Evolutionary conservation across 2,329 filamentous ascomycete species (phyloP).

Genomic region (Diplodia scrobiculata): DNA sequence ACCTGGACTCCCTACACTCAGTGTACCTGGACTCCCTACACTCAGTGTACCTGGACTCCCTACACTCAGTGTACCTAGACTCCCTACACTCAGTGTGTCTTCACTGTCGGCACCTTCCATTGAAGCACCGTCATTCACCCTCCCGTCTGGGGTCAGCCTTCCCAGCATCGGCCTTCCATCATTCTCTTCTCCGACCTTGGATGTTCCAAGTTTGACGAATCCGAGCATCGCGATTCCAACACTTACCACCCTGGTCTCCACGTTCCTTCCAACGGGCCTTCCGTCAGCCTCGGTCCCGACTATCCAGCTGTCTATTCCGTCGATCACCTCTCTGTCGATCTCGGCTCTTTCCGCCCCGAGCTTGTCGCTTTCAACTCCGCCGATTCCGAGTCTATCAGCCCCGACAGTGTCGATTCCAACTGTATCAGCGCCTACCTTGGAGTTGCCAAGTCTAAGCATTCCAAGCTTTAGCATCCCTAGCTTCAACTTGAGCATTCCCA

Average conservation of each 20-base stretch:
- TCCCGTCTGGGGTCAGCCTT: background rate
- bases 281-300: background rate
- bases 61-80: background rate
- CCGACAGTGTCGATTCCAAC: background rate
- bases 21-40: no score
- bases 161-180: conserved; percentile 7
- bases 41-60: background rate
- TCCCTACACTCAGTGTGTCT: no score
- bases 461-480: background rate
- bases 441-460: background rate
- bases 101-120: background rate
- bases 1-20: no score
- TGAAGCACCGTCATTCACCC: background rate
- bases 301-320: background rate
- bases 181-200: background rate
- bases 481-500: background rate
- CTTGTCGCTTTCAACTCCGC: background rate
- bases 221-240: background rate
- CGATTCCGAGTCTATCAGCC: background rate
- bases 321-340: background rate
- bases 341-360: no score
- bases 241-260: no score
- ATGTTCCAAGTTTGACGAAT: background rate
- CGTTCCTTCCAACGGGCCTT: background rate
- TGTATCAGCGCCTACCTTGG: background rate